Evolutionary conservation across 2,329 filamentous ascomycete genomes (phyloP), one percentile per base, ranked within the genome.

Genomic region (Xylariaceae sp.): DNA sequence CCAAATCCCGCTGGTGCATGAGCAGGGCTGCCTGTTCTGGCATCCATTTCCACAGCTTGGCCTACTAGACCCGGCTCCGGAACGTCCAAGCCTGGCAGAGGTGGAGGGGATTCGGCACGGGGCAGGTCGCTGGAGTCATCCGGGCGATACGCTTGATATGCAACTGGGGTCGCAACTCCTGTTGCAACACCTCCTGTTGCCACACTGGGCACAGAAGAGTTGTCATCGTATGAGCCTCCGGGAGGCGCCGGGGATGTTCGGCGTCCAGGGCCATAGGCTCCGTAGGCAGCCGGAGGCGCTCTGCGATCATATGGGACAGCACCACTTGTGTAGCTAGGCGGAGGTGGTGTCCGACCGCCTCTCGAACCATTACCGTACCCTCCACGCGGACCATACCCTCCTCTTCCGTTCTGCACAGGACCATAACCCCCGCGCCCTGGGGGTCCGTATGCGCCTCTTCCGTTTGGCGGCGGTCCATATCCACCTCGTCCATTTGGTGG

Each of bases 1-100:
- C 64, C 70, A 46, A 65, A 70, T 11, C 62, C 65, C 27, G 53
- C 53, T 11, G 65, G 66, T 3, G 65, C 46, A 18, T 62, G 64
- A 38, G 62, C 59, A n/a, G 73, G 71, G 38, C 69, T 72, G 27
- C 72, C 71, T n/a, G 69, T 69, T n/a, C 71, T 69, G 23, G 82
- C 80, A 58, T 89, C 83, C 85, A 94, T 89, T 59, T 92, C 88
- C 37, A 88, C 75, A 3, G 83, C 79, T 54, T 83, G 81, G 8
- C 80, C 80, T 9, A 80, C 60, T 23, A 59, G 51, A n/a, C 54
- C 47, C 32, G 51, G 38, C 27, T 32, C 40, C 12, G 60, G 50
- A 41, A 65, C 56, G 29, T 67, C 61, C 31, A 64, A 57, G 27
- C 65, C 68, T 3, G 74, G 69, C 14, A 82, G 59, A 5, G 81